phyloP scores from a whole-genome alignment of 2,329 filamentous ascomycete genomes.

The Scedosporium aurantiacum region DNA sequence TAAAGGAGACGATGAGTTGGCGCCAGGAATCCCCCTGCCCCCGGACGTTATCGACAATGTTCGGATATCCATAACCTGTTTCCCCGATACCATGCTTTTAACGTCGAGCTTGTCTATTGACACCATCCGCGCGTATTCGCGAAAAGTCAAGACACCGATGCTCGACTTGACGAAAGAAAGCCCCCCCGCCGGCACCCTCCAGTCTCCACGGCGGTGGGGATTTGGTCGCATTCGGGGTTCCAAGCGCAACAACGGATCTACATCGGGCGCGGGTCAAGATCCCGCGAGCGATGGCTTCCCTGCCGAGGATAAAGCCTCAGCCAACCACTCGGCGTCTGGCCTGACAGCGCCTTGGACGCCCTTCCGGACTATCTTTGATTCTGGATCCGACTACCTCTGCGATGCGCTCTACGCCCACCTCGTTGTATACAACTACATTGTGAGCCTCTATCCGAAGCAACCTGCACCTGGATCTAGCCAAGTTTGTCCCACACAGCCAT shows the following conservation, averaged over 20 bases:
- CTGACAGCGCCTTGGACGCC: conserved; percentile 25
- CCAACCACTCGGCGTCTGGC: not conserved
- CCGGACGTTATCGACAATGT: conserved; percentile 43
- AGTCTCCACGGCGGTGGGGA: conserved; percentile 8
- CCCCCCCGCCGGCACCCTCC: not conserved
- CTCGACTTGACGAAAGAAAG: not conserved
- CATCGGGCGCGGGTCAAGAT: not conserved
- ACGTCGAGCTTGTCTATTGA: conserved; percentile 45
- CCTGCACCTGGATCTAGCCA: conserved; percentile 5
- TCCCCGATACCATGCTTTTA: conserved; percentile 48
- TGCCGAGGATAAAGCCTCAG: not conserved
- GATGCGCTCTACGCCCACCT: conserved; percentile 50
- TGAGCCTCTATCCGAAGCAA: conserved; percentile 16
- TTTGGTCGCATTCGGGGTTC: conserved; percentile 6
- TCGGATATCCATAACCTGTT: conserved; percentile 41
- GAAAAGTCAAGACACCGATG: conserved; percentile 34
- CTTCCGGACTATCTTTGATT: conserved; percentile 41
- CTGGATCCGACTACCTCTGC: conserved; percentile 42
- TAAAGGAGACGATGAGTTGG: not conserved
- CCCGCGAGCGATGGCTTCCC: not conserved
- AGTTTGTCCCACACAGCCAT: conserved; percentile 11
- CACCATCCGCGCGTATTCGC: conserved; percentile 45
- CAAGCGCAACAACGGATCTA: not conserved
- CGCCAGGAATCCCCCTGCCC: conserved; percentile 33
- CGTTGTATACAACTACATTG: conserved; percentile 47